Evolutionary conservation across 352 stramenopile genomes (phyloP).

Genomic region (Phytophthora pini): DNA sequence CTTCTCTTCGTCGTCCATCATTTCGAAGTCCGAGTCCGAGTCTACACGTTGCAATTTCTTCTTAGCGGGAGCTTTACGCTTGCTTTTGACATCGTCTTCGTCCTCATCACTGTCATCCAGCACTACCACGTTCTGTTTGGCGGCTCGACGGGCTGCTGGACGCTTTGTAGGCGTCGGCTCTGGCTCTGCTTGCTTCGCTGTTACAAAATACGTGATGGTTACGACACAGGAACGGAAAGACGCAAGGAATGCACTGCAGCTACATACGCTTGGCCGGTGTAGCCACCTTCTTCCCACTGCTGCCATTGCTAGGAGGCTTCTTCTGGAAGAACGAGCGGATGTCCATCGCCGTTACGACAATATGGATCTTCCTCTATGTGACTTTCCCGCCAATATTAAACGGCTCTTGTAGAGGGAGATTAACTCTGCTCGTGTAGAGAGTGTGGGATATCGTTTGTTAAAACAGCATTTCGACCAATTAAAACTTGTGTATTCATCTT

Average conservation of each 20-base stretch:
- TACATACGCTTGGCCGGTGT: conserved; percentile 38
- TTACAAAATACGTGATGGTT: conserved; percentile 6
- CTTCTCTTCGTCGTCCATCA: conserved; percentile 31
- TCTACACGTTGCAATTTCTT: conserved; percentile 36
- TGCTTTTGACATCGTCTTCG: conserved; percentile 25
- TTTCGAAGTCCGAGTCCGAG: conserved; percentile 52
- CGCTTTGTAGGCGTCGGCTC: conserved; percentile 39
- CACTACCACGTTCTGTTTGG: conserved; percentile 59
- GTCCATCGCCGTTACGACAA: conserved; percentile 55
- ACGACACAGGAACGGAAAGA: neutral
- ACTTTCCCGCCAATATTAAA: conserved; percentile 38
- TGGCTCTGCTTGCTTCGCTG: conserved; percentile 33
- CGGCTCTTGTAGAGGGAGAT: conserved; percentile 28
- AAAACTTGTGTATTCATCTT: neutral
- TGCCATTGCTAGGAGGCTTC: conserved; percentile 31
- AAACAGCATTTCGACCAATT: conserved; percentile 2
- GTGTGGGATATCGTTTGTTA: neutral
- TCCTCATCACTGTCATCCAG: conserved; percentile 68
- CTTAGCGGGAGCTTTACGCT: conserved; percentile 29
- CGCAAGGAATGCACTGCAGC: neutral
- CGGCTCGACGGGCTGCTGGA: conserved; percentile 14
- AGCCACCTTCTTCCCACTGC: conserved; percentile 33
- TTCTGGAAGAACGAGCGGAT: conserved; percentile 88
- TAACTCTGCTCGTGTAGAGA: conserved; percentile 1
- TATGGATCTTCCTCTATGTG: conserved; percentile 28